Conservation (phyloP, 768 basidiomycete species). For the Boletus speciosus region DNA sequence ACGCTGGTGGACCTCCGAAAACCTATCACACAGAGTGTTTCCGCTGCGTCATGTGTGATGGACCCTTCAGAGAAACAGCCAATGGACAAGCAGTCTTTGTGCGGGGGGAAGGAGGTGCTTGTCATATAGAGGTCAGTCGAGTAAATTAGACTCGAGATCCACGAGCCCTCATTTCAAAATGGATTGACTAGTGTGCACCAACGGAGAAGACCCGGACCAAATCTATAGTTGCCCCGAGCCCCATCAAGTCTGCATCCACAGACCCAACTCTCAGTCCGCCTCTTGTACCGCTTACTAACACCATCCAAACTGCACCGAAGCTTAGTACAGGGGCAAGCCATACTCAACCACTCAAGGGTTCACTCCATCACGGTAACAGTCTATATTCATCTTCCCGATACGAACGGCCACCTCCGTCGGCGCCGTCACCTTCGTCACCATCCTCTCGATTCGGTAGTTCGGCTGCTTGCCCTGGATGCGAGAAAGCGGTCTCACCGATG, state of each 20-base stretch:
- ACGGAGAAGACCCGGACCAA: constrained; percentile 29
- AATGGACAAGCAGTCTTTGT: constrained; percentile 72
- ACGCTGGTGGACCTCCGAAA: constrained; percentile 41
- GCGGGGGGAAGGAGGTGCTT: constrained; percentile 58
- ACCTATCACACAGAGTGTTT: constrained; percentile 77
- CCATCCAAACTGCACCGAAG: constrained; percentile 10
- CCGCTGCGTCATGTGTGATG: constrained; percentile 63
- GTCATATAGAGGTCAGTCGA: constrained; percentile 54
- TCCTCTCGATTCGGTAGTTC: constrained; percentile 35
- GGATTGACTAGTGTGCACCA: constrained; percentile 40
- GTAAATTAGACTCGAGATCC: background rate
- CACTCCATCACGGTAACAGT: constrained; percentile 10
- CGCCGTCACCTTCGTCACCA: constrained; percentile 13
- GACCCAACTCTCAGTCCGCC: constrained; percentile 17
- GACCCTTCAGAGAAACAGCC: constrained; percentile 56
- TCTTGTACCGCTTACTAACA: constrained; percentile 19
- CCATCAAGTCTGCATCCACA: constrained; percentile 9
- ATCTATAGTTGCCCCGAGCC: constrained; percentile 4
- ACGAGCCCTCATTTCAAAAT: constrained; percentile 5
- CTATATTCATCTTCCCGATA: constrained; percentile 31
- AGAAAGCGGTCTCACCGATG: constrained; percentile 72
- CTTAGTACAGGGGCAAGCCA: background rate
- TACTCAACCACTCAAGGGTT: constrained; percentile 11
- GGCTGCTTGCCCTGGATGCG: constrained; percentile 72
- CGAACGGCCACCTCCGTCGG: constrained; percentile 21